Base-by-base conservation (phyloP, 768 basidiomycete species). In the Fomitopsis serialis region DNA sequence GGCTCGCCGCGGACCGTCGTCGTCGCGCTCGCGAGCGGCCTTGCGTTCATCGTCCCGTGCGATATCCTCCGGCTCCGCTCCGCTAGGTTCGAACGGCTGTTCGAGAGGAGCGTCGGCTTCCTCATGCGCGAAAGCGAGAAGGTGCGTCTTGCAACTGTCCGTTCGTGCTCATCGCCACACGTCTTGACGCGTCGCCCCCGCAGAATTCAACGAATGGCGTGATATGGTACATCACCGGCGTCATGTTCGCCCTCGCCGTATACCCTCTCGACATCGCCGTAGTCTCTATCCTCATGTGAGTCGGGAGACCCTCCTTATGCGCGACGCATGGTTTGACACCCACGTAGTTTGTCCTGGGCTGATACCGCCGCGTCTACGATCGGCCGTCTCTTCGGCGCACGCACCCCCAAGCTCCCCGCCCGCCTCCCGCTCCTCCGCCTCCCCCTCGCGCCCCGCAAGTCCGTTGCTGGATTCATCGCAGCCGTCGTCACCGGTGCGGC, bases 361-460 rank as follows among this genome's bases (percentile, higher is more conserved):
- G 94, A 97, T 68, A 96, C 94, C 1, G 84, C 92, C 17, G 94
- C 94, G 5, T 96, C 94, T 10, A 95, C 91, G 12, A 74, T 96
- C 58, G 94, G 94, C 42, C 83, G 94, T n/a, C 73, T 92, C 32
- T 92, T 81, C 66, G 91, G 92, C 37, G 72, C 74, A n/a, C 70
- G 72, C 44, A 91, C 92, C 0, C 79, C 81, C 0, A 77, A 71
- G 4, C 78, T 88, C 3, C 86, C 86, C 1, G 66, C 72, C 44
- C 71, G 64, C 69, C 54, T 77, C 55, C 69, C 56, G 8, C 44
- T 57, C 44, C 25, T 60, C 37, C 70, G 74, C 2, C 72, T 93
- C 40, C 89, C 84, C 0, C 77, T 95, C 47, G 89, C 91, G 0
- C 81, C 85, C 0, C 80, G 89, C 53, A 96, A 96, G 69, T 90